These are phyloP conservation scores for Candida dubliniensis DNA, from an alignment of 1,139 yeast genomes.

Conservation along the genomic window DNA sequence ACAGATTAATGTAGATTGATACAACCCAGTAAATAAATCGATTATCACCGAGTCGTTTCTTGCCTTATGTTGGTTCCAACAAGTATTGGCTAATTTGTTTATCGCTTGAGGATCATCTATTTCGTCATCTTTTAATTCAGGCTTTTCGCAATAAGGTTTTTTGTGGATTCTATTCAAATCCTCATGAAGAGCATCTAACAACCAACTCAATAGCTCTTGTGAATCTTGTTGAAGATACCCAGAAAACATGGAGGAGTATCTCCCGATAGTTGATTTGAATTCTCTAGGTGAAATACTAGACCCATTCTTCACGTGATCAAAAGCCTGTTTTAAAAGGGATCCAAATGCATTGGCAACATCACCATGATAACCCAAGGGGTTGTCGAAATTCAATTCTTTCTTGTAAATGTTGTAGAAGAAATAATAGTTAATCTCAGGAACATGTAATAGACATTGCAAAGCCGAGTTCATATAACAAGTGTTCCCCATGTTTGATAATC, in stretches of 20 bases:
- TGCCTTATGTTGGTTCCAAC: constrained; percentile 79
- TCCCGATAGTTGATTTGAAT: constrained; percentile 78
- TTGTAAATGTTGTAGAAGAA: constrained; percentile 64
- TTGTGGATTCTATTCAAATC: constrained; percentile 79
- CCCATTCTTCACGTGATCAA: constrained; percentile 26
- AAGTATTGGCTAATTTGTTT: constrained; percentile 60
- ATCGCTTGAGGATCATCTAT: constrained; percentile 57
- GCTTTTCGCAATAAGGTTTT: constrained; percentile 88
- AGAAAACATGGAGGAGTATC: constrained; percentile 76
- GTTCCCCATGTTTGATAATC: constrained; percentile 83
- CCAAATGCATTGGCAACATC: constrained; percentile 78
- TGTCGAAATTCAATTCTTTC: constrained; percentile 66
- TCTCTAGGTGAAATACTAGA: constrained; percentile 59
- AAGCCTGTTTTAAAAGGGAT: constrained; percentile 58
- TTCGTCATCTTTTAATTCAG: constrained; percentile 69
- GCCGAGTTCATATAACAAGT: constrained; percentile 98
- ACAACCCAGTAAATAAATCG: constrained; percentile 87
- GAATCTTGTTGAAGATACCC: constrained; percentile 95
- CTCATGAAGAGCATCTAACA: constrained; percentile 90
- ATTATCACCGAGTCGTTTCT: constrained; percentile 85
- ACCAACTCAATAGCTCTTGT: constrained; percentile 88
- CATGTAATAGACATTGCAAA: constrained; percentile 81
- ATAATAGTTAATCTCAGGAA: constrained; percentile 80
- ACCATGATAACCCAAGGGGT: constrained; percentile 82
- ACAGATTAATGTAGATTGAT: constrained; percentile 85